Percentiles rank a stretch among this genome's conserved stretches.
phyloP scores from a whole-genome alignment of 83 land plant genomes.

The Thuja plicata region DNA sequence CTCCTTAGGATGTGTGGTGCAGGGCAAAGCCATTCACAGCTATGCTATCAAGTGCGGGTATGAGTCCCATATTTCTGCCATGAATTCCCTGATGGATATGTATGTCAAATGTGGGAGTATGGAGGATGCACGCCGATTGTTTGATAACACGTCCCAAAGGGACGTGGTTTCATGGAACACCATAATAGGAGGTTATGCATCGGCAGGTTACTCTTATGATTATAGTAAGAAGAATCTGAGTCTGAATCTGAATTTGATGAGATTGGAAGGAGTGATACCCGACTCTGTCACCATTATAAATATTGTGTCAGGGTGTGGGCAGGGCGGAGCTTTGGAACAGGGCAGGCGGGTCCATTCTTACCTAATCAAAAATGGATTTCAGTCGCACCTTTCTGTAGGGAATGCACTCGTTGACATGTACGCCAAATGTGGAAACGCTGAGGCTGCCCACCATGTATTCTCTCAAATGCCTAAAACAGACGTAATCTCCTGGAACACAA shows the following conservation, averaged over 20 bases:
- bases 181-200: not conserved
- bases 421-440: constrained; percentile 47
- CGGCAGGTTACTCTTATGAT: not conserved
- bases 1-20: not conserved
- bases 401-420: constrained; percentile 66
- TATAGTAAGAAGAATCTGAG: not conserved
- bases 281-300: constrained; percentile 5
- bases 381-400: constrained; percentile 10
- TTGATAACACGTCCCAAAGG: not conserved
- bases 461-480: constrained; percentile 24
- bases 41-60: not conserved
- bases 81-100: not conserved
- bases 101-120: constrained; percentile 9
- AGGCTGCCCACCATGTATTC: constrained; percentile 43
- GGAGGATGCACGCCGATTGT: constrained; percentile 6
- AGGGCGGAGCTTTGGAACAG: not conserved
- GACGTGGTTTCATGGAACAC: constrained; percentile 9
- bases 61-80: not conserved
- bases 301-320: constrained; percentile 4
- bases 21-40: not conserved
- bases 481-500: constrained; percentile 55
- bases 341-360: constrained; percentile 1
- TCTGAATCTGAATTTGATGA: not conserved
- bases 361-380: not conserved
- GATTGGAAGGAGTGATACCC: constrained; percentile 4